phyloP scores from a whole-genome alignment of 1,284 basidiomycete species.

The Boletus semigastroideus region DNA sequence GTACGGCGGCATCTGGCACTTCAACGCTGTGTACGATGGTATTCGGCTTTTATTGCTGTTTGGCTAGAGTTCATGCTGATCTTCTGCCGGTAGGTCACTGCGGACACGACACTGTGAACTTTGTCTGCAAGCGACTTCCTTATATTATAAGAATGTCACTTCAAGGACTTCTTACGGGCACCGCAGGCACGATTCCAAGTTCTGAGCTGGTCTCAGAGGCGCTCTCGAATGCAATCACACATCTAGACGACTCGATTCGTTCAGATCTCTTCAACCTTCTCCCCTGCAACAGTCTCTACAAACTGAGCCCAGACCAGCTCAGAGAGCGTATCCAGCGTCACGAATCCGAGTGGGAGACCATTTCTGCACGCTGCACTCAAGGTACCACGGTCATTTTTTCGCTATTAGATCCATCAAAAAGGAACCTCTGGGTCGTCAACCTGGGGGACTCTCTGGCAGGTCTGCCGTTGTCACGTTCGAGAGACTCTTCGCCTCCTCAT shows the following conservation, averaged over 20 bases:
- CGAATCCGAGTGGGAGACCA: slow-evolving; percentile 28
- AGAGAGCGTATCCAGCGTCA: slow-evolving; percentile 24
- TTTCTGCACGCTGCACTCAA: slow-evolving; percentile 50
- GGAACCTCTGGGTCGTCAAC: slow-evolving; percentile 64
- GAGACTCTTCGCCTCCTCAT: slow-evolving; percentile 11
- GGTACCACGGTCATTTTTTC: slow-evolving; percentile 63
- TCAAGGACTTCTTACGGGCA: slow-evolving; percentile 36
- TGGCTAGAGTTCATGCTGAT: slow-evolving; percentile 8
- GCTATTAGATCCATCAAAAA: slow-evolving; percentile 49
- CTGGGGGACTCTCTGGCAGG: slow-evolving; percentile 67
- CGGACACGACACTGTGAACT: slow-evolving; percentile 58
- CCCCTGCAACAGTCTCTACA: slow-evolving; percentile 36
- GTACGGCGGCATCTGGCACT: slow-evolving; percentile 54
- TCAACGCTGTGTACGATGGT: slow-evolving; percentile 65
- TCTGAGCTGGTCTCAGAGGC: slow-evolving; percentile 43
- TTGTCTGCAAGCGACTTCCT: slow-evolving; percentile 47
- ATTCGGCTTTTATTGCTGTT: not conserved
- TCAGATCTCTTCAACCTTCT: slow-evolving; percentile 46
- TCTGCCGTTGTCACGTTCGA: slow-evolving; percentile 25
- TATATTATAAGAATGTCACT: slow-evolving; percentile 45
- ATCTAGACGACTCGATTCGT: slow-evolving; percentile 46
- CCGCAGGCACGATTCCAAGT: slow-evolving; percentile 28
- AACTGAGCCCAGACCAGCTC: slow-evolving; percentile 27
- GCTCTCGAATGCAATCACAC: slow-evolving; percentile 41
- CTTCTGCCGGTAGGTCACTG: slow-evolving; percentile 49